Base-by-base conservation (phyloP, 352 stramenopile species). In the Pythium aphanidermatum region DNA sequence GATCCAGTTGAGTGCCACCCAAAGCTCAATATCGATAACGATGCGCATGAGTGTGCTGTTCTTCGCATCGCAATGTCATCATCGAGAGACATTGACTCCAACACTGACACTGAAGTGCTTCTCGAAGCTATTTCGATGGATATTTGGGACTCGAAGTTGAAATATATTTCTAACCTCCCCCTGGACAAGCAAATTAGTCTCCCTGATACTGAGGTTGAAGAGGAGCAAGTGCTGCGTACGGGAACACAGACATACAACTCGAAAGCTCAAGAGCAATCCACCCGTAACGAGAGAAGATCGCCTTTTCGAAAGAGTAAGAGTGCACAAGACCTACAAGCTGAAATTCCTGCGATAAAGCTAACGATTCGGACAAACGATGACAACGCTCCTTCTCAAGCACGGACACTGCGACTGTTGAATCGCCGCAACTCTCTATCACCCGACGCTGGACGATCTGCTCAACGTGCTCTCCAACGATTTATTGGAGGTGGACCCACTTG, bases 41-140 rank as follows among this genome's bases (percentile, higher is more conserved):
- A 64, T 13, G 45, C 46, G 5, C 65, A 77, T 20, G 76, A 86
- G 37, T 91, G 55, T 36, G 82, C 79, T 16, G 76, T 88, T 2
- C 44, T 91, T 25, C 74, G 79, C 25, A 91, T 91, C 17, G 79
- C 79, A 9, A 91, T 91, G 79, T 88, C 75, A 10, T 78, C 79
- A 8, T 72, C 68, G 21, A 70, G 65, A 40, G 71, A 86, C 25
- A 54, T 49, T 19, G 70, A 83, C 24, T 68, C 70, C 55, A 77
- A 54, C 13, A 70, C 76, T 16, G 80, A 92, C 30, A 70, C 79
- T 0, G 83, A 94, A 55, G 78, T 94, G 8, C 45, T 94, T 2
- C 36, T 94, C 10, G 83, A 94, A 59, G 83, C 83, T 2, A 94
- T 94, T 34, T 83, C 83, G 12, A 89, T 84, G 65, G 78, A 92